Percentiles rank a stretch among this genome's conserved stretches.
phyloP scores from a whole-genome alignment of 164 flowering plant species.

The Tetracentron sinense region DNA sequence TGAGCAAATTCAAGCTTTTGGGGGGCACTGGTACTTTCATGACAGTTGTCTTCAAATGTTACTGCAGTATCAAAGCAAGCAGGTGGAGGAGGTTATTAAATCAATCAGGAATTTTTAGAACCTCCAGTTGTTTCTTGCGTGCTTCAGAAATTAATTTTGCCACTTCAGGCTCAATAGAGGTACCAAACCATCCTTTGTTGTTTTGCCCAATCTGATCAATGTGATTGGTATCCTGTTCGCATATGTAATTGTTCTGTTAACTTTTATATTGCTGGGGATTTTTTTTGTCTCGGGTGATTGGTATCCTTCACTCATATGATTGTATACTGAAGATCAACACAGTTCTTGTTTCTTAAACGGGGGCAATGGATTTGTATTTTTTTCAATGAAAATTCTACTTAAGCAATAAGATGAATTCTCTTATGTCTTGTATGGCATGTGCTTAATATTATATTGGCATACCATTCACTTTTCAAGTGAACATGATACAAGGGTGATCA shows the following conservation, averaged over 20 bases:
- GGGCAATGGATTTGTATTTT: too few species aligned
- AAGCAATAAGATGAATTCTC: too few species aligned
- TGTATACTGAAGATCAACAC: neutral
- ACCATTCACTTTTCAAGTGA: too few species aligned
- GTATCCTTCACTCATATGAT: too few species aligned
- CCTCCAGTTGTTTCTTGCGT: conserved; percentile 23
- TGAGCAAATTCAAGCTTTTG: conserved; percentile 13
- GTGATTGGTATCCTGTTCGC: neutral
- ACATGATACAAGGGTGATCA: too few species aligned
- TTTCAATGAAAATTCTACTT: too few species aligned
- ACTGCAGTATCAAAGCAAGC: conserved; percentile 66
- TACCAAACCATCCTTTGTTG: conserved; percentile 31
- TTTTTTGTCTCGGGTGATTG: too few species aligned
- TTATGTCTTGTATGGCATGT: too few species aligned
- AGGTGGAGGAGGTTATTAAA: conserved; percentile 49
- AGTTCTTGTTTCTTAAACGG: neutral
- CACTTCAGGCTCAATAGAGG: conserved; percentile 37
- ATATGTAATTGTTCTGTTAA: neutral
- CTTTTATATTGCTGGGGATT: neutral
- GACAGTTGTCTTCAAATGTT: conserved; percentile 43
- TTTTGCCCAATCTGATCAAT: neutral
- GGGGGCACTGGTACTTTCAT: conserved; percentile 19
- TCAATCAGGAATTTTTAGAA: conserved; percentile 25
- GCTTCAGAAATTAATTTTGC: conserved; percentile 23
- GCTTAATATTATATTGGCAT: too few species aligned